Base-by-base conservation (phyloP, 208 protist genomes). In the Acanthamoeba rhysodes region DNA sequence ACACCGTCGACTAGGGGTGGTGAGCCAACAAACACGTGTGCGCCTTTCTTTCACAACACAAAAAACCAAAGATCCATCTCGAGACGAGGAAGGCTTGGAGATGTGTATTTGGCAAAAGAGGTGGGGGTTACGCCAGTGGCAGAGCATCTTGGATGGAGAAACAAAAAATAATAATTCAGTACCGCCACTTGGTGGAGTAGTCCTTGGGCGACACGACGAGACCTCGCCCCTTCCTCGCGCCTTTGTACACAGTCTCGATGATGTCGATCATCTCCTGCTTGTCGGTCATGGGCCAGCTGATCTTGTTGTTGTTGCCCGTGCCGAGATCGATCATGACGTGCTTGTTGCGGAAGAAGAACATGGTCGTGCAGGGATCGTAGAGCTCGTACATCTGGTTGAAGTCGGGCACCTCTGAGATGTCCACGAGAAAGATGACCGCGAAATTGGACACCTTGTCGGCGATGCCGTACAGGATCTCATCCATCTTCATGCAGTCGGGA, bases 341-440 rank as follows among this genome's bases (percentile, higher is more conserved):
- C 87, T 99, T 99, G 95, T 99, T 99, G 37, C 99, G 98, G 97
- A 98, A 99, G 96, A 99, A 99, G 96, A 99, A 99, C 99, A 99
- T 99, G 24, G 99, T 95, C 18, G 99, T 99, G 94, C 99, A 99
- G 6, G 99, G 98, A 95, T 99, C 99, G 94, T 99, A 99, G 29
- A 99, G 96, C 97, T 99, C 99, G 97, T 99, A 99, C 98, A 99
- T 99, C 29, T 98, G 96, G 95, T 99, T 99, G 96, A 99, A 99
- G 95, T 99, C 99, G 12, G 99, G 98, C 68, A 99, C 99, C 95
- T 99, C 95, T 2, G 96, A 97, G 53, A 98, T 99, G 97, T 99
- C 99, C 1, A 99, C 98, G 55, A 99, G 80, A 96, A 99, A 99
- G 53, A 99, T 98, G 62, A 99, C 98, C 14, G 97, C 98, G 90